Percentiles rank a stretch among this genome's conserved stretches.
Evolutionary conservation across 345 rosid genomes (phyloP).

Genomic region (Citrus cavaleriei): DNA sequence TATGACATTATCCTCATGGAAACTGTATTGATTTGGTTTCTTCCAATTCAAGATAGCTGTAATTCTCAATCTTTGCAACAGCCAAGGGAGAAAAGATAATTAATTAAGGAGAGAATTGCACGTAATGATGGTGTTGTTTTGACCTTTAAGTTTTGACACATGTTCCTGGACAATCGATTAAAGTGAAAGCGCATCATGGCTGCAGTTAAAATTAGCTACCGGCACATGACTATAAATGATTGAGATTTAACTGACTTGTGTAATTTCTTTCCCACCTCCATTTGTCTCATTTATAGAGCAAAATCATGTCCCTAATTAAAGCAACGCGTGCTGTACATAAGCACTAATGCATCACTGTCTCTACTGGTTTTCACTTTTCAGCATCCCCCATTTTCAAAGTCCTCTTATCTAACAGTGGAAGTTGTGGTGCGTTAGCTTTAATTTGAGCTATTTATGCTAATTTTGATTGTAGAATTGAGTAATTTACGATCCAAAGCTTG

Average conservation of each 20-base stretch:
- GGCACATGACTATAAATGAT: conserved; percentile 27
- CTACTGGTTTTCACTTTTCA: not conserved
- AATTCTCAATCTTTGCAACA: conserved; percentile 1
- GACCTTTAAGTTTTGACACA: conserved; percentile 15
- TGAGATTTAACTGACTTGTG: not conserved
- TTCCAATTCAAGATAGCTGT: not conserved
- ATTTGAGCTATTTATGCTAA: too few relatives aligned
- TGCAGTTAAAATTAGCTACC: not conserved
- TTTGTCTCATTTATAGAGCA: conserved; percentile 4
- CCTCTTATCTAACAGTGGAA: too few relatives aligned
- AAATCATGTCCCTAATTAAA: not conserved
- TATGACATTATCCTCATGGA: not conserved
- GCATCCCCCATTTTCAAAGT: too few relatives aligned
- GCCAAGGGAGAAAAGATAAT: not conserved
- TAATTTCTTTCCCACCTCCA: not conserved
- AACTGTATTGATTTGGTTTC: not conserved
- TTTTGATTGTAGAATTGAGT: too few relatives aligned
- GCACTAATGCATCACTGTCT: not conserved
- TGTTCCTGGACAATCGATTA: conserved; percentile 10
- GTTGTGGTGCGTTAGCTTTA: too few relatives aligned
- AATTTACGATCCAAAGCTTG: too few relatives aligned
- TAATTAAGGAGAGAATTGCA: not conserved
- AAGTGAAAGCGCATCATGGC: conserved; percentile 3
- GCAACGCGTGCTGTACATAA: conserved; percentile 9
- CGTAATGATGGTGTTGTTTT: conserved; percentile 12